phyloP scores from a whole-genome alignment of 805 yeast species.

The Sugiyamaella boreocaroliniensis region DNA sequence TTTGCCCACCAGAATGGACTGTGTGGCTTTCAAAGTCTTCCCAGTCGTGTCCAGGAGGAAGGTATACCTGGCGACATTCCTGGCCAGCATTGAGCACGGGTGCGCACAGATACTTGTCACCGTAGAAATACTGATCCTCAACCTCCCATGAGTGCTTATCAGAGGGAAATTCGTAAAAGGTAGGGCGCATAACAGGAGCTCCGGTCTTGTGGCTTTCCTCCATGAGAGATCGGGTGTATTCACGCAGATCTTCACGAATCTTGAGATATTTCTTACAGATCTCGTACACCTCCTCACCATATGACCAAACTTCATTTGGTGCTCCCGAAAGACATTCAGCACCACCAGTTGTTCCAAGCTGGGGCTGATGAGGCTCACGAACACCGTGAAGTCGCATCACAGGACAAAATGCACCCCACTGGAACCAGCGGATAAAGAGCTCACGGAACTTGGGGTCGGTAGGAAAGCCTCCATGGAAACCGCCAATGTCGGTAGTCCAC shows the following conservation, averaged over 20 bases:
- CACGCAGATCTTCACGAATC: slow-evolving; percentile 13
- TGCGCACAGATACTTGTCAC: slow-evolving; percentile 14
- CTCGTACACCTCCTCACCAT: slow-evolving; percentile 16
- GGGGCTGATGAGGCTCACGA: slow-evolving; percentile 17
- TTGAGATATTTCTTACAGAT: slow-evolving; percentile 16
- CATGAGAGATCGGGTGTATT: slow-evolving; percentile 16
- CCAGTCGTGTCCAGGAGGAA: slow-evolving; percentile 14
- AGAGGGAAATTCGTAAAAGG: slow-evolving; percentile 15
- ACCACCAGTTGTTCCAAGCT: slow-evolving; percentile 18
- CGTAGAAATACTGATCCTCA: slow-evolving; percentile 17
- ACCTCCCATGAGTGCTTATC: slow-evolving; percentile 14
- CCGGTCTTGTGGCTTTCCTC: slow-evolving; percentile 14
- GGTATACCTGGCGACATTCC: slow-evolving; percentile 7
- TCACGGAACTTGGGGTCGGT: slow-evolving; percentile 13
- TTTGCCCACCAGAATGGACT: slow-evolving; percentile 12
- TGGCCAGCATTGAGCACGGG: slow-evolving; percentile 14
- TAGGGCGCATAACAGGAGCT: slow-evolving; percentile 16
- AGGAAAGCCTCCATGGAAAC: slow-evolving; percentile 19
- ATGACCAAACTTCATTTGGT: slow-evolving; percentile 20
- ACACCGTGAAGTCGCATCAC: slow-evolving; percentile 20
- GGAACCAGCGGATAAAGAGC: slow-evolving; percentile 19
- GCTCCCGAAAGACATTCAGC: slow-evolving; percentile 19
- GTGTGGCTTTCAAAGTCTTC: slow-evolving; percentile 8
- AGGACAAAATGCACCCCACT: slow-evolving; percentile 19
- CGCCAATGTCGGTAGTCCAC: slow-evolving; percentile 22